Base-by-base conservation (phyloP, 768 basidiomycete species). In the Chalciporus piperatus region DNA sequence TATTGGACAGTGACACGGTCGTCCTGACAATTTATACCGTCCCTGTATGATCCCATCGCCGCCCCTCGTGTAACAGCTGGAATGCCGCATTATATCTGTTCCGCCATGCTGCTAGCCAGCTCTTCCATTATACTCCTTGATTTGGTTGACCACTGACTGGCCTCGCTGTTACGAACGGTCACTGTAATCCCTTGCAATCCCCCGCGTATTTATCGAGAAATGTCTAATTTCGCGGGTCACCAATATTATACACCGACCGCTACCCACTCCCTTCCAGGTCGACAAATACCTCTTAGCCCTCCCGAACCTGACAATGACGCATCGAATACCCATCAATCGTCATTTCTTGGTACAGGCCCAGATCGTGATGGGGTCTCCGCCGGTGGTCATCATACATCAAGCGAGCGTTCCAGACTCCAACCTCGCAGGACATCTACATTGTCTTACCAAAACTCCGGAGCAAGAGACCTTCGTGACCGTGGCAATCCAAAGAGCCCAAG, bases 381-480 rank as follows among this genome's bases (percentile, higher is more conserved):
- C 14, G 6, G 45, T 30, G 43, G 41, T 27, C 51, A 45, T 17
- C 20, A 25, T n/a, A 3, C 14, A 23, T 10, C 48, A 3, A 48
- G 55, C 25, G 64, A 52, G 32, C 58, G 56, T 25, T 11, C 55
- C 39, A 45, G 50, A 49, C 32, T 54, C 30, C 75, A 74, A 14
- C 62, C 74, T 51, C 76, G 77, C 17, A 76, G 70, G 50, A 70
- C 69, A 5, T 79, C 81, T 4, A 75, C 80, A 0, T 73, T 87
- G 22, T 68, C 78, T 4, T 88, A 88, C 66, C 74, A 81, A 54
- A 75, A 66, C 49, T 72, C 80, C 14, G 67, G 69, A 23, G 58
- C 75, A 43, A 74, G 76, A 6, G 79, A 82, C 35, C 54, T 61
- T 41, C 74, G 71, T 45, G 78, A 78, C 19, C 72, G 76, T 54